Conservation (phyloP, 768 basidiomycete genomes). For the Macrolepiota fuliginosa region DNA sequence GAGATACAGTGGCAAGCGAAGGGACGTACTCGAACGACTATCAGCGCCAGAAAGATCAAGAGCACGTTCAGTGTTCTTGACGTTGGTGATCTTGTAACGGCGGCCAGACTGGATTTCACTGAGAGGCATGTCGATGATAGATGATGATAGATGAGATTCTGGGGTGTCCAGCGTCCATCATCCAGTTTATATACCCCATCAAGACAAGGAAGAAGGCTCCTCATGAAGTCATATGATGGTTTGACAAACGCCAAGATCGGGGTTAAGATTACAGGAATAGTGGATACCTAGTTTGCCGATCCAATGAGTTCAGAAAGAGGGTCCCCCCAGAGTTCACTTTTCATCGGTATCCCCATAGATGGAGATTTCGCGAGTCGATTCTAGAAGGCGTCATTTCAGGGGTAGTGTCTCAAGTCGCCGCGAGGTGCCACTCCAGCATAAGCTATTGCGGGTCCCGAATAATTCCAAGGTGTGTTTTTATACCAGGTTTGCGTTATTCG, state of each 20-base stretch:
- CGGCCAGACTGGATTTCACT: not conserved
- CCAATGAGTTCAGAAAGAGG: not conserved
- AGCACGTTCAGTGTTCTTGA: not conserved
- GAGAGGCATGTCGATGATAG: not conserved
- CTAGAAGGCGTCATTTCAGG: not conserved
- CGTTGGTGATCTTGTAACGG: not conserved
- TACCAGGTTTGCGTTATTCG: too few relatives aligned
- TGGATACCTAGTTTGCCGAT: not conserved
- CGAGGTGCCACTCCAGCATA: not conserved
- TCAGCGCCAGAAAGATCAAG: slow-evolving; percentile 5
- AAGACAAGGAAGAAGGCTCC: not conserved
- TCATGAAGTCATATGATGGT: not conserved
- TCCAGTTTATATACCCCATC: not conserved
- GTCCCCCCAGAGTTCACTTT: not conserved
- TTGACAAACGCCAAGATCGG: not conserved
- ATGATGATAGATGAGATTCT: not conserved
- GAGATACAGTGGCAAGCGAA: not conserved
- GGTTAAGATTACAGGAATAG: too few relatives aligned
- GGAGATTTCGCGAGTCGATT: not conserved
- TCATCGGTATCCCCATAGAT: not conserved
- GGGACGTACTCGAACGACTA: not conserved
- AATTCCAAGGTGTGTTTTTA: too few relatives aligned
- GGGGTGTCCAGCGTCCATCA: not conserved
- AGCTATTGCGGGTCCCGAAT: too few relatives aligned
- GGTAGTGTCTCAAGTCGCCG: not conserved